Conservation (phyloP, 1,284 basidiomycete species). For the Boletus mariae region DNA sequence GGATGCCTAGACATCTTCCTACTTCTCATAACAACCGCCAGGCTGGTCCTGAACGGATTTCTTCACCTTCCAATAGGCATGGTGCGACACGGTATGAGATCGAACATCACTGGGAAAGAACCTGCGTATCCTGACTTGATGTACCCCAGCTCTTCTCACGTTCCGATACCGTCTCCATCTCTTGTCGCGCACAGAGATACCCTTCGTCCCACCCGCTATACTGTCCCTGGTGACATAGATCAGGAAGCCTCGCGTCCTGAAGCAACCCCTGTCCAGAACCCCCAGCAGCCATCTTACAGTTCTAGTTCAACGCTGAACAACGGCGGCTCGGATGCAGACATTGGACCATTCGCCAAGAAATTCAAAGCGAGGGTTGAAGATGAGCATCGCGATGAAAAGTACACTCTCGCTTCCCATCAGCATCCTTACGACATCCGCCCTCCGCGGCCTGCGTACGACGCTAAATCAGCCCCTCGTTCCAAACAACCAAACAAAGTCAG, state of each 20-base stretch:
- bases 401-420: conserved; percentile 50
- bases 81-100: neutral
- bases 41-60: conserved; percentile 22
- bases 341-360: conserved; percentile 20
- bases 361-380: conserved; percentile 14
- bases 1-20: conserved; percentile 18
- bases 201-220: conserved; percentile 8
- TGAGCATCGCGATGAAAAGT: conserved; percentile 32
- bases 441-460: conserved; percentile 42
- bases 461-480: conserved; percentile 14
- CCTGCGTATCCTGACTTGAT: conserved; percentile 2
- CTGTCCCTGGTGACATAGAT: conserved; percentile 7
- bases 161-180: conserved; percentile 6
- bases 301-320: conserved; percentile 35
- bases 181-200: conserved; percentile 2
- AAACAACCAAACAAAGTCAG: conserved; percentile 22
- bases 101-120: conserved; percentile 1
- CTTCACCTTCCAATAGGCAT: neutral
- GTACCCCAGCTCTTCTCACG: conserved; percentile 12
- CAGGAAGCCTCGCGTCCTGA: conserved; percentile 10
- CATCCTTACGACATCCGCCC: conserved; percentile 58
- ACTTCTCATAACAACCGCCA: conserved; percentile 7
- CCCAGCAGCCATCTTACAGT: conserved; percentile 20
- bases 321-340: conserved; percentile 16
- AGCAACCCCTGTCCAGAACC: conserved; percentile 16